Conservation (phyloP, 495 filamentous ascomycete species). For the Jackrogersella multiformis region DNA sequence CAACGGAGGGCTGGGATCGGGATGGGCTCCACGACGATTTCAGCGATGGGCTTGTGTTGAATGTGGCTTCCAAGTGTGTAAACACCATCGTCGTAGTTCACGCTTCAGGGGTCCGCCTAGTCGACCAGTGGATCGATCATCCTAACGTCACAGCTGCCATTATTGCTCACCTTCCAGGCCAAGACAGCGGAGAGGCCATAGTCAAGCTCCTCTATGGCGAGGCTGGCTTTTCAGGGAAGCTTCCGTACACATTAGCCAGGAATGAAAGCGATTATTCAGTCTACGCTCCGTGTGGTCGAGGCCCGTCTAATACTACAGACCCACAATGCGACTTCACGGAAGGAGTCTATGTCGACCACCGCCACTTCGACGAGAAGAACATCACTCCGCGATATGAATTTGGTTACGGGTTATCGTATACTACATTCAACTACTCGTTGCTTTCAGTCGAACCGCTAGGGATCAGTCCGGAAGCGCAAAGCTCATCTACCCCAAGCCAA, state of each 20-base stretch:
- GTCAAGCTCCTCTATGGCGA: constrained; percentile 69
- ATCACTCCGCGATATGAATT: constrained; percentile 74
- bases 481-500: constrained; percentile 56
- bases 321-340: constrained; percentile 71
- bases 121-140: constrained; percentile 68
- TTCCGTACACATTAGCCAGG: constrained; percentile 75
- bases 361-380: constrained; percentile 69
- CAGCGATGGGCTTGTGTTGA: constrained; percentile 64
- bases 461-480: constrained; percentile 48
- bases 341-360: constrained; percentile 72
- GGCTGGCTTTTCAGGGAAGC: constrained; percentile 67
- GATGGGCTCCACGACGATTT: constrained; percentile 57
- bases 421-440: constrained; percentile 65
- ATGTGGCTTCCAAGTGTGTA: constrained; percentile 64
- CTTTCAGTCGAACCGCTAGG: constrained; percentile 48
- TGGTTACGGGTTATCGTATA: constrained; percentile 76
- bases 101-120: constrained; percentile 64
- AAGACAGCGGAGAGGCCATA: constrained; percentile 67
- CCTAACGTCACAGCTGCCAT: constrained; percentile 71
- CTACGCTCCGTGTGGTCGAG: constrained; percentile 46
- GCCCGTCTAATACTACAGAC: constrained; percentile 53
- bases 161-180: constrained; percentile 68
- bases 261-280: constrained; percentile 69
- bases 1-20: constrained; percentile 65
- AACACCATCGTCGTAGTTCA: constrained; percentile 72